Percentiles rank a stretch among this genome's conserved stretches.
phyloP scores from a whole-genome alignment of 2,329 filamentous ascomycete genomes.

The Diplocarpon rosae region DNA sequence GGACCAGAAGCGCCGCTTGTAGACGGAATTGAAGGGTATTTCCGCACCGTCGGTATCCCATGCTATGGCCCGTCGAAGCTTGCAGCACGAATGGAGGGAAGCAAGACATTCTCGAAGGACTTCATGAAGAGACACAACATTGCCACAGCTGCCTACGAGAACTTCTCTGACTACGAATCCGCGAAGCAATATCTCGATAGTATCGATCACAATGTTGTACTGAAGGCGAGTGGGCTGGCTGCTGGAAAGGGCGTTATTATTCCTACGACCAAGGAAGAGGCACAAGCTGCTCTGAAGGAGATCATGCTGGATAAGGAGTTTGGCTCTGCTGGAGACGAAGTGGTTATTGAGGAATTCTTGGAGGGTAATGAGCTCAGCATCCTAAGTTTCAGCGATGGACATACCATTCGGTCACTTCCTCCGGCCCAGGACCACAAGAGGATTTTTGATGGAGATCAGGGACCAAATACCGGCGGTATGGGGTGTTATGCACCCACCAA shows the following conservation, averaged over 20 bases:
- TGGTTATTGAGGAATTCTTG: slow-evolving; percentile 92
- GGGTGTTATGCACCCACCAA: slow-evolving; percentile 91
- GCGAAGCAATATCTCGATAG: slow-evolving; percentile 65
- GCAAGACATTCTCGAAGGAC: slow-evolving; percentile 94
- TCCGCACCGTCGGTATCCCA: slow-evolving; percentile 42
- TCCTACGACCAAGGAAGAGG: slow-evolving; percentile 61
- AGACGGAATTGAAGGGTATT: slow-evolving; percentile 77
- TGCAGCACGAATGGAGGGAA: slow-evolving; percentile 86
- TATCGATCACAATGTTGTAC: slow-evolving; percentile 65
- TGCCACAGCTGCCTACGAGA: slow-evolving; percentile 82
- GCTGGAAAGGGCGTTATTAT: slow-evolving; percentile 91
- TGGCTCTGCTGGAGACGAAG: slow-evolving; percentile 69
- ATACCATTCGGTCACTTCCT: slow-evolving; percentile 70
- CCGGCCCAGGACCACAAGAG: slow-evolving; percentile 96
- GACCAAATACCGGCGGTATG: slow-evolving; percentile 95
- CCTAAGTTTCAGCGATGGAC: slow-evolving; percentile 83
- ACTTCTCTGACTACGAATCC: slow-evolving; percentile 67
- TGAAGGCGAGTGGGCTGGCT: slow-evolving; percentile 87
- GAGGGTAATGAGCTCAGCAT: slow-evolving; percentile 88
- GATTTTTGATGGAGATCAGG: slow-evolving; percentile 79
- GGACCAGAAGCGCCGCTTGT: slow-evolving; percentile 93
- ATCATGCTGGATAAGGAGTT: slow-evolving; percentile 90
- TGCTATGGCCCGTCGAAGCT: slow-evolving; percentile 72
- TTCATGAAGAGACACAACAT: slow-evolving; percentile 91
- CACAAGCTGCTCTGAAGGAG: slow-evolving; percentile 66